Percentiles rank a stretch among this genome's conserved stretches.
Conservation (phyloP, 495 filamentous ascomycete species). For the Xylaria venustula region DNA sequence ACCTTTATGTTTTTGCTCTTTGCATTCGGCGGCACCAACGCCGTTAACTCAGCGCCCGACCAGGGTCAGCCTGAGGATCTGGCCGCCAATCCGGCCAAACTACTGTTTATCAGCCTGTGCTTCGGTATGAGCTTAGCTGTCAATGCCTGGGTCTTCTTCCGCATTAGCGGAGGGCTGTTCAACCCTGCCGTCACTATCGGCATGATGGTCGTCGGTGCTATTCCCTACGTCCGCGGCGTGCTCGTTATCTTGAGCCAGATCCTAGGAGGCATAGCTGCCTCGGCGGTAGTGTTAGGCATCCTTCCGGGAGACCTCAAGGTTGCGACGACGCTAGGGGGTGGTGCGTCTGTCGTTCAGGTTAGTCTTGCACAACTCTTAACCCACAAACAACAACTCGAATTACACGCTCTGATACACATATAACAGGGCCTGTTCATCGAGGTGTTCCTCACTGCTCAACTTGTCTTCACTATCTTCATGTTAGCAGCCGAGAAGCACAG, state of each 20-base stretch:
- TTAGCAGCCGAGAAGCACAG: slow-evolving; percentile 81
- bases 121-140: slow-evolving; percentile 77
- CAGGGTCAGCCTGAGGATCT: slow-evolving; percentile 22
- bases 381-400: too few species aligned
- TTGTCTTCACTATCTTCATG: slow-evolving; percentile 80
- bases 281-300: slow-evolving; percentile 55
- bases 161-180: slow-evolving; percentile 76
- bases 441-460: slow-evolving; percentile 73
- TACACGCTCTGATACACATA: too few species aligned
- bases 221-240: slow-evolving; percentile 46
- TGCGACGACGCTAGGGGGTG: slow-evolving; percentile 56
- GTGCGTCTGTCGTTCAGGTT: slow-evolving; percentile 46
- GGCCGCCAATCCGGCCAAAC: slow-evolving; percentile 35
- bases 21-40: slow-evolving; percentile 75
- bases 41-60: slow-evolving; percentile 53
- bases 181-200: slow-evolving; percentile 70
- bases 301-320: slow-evolving; percentile 64
- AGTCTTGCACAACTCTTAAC: too few species aligned
- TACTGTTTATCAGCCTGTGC: slow-evolving; percentile 68
- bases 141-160: slow-evolving; percentile 85
- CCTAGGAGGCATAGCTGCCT: slow-evolving; percentile 57
- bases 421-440: slow-evolving; percentile 71
- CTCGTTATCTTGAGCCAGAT: slow-evolving; percentile 58
- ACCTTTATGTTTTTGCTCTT: slow-evolving; percentile 85
- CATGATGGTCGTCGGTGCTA: slow-evolving; percentile 56